A percentile compares a stretch with the other conserved stretches of the same genome.
Evolutionary conservation across 2,329 filamentous ascomycete species (phyloP).

Genomic region (Didymella sp.): DNA sequence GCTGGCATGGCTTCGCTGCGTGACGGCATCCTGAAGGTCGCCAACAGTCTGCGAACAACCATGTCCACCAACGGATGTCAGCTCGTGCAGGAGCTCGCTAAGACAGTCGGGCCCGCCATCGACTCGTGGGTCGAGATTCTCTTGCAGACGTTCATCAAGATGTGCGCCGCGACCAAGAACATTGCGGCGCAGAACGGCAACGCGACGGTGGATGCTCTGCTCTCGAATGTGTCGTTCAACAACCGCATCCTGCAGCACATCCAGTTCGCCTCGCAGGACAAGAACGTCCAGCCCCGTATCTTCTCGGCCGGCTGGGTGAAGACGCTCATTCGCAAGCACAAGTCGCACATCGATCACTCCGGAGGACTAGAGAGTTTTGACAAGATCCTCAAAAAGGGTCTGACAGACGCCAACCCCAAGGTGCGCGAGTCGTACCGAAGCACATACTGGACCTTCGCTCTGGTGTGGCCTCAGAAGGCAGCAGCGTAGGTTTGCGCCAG

Average conservation of each 20-base stretch:
- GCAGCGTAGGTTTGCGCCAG: constrained; percentile 64
- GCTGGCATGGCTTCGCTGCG: constrained; percentile 74
- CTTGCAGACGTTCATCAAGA: constrained; percentile 87
- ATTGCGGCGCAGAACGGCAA: constrained; percentile 88
- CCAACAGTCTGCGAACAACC: constrained; percentile 85
- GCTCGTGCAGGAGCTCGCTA: constrained; percentile 83
- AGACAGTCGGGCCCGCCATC: constrained; percentile 75
- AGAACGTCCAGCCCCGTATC: constrained; percentile 85
- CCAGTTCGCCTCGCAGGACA: constrained; percentile 83
- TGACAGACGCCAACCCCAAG: constrained; percentile 87
- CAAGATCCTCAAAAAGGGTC: constrained; percentile 85
- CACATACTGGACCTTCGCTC: constrained; percentile 84
- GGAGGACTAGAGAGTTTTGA: constrained; percentile 84
- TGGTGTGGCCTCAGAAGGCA: constrained; percentile 78
- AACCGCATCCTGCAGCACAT: constrained; percentile 85
- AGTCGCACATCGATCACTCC: constrained; percentile 80
- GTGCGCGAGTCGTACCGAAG: constrained; percentile 86
- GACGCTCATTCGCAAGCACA: constrained; percentile 82
- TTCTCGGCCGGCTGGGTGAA: constrained; percentile 84
- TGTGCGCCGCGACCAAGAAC: constrained; percentile 89
- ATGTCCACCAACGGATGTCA: constrained; percentile 85
- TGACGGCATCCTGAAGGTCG: constrained; percentile 87
- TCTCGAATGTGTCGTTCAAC: constrained; percentile 81
- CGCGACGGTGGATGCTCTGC: constrained; percentile 77
- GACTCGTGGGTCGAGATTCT: constrained; percentile 91